A percentile compares a stretch with the other conserved stretches of the same genome.
These are phyloP conservation scores for Zymoseptoria tritici DNA, from an alignment of 2,329 filamentous ascomycete genomes.

Conservation along the genomic window DNA sequence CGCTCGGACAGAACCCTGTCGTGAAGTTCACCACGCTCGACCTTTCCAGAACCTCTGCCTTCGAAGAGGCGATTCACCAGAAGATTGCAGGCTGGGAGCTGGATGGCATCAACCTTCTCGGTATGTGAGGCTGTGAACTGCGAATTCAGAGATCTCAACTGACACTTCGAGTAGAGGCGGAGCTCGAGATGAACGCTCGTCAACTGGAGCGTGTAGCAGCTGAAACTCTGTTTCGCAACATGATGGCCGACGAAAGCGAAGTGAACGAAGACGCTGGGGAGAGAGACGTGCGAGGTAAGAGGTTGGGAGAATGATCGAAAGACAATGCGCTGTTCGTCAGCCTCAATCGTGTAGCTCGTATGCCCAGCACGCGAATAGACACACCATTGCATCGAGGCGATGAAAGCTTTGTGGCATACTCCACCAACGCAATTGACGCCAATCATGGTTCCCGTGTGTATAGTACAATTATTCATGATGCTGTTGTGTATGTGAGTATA, in stretches of 20 bases:
- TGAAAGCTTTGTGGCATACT: too few relatives aligned
- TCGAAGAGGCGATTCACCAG: not conserved
- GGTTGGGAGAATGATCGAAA: not conserved
- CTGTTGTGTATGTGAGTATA: too few relatives aligned
- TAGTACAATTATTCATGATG: too few relatives aligned
- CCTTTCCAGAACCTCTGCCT: not conserved
- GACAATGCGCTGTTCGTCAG: not conserved
- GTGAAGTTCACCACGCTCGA: conserved; percentile 1
- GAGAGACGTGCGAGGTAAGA: not conserved
- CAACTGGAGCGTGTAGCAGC: not conserved
- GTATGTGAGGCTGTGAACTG: not conserved
- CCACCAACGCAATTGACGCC: too few relatives aligned
- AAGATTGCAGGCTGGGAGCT: conserved; percentile 1
- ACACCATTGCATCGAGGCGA: too few relatives aligned
- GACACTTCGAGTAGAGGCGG: not conserved
- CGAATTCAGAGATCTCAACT: not conserved
- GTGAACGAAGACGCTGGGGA: not conserved
- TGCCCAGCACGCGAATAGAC: too few relatives aligned
- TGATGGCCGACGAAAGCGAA: not conserved
- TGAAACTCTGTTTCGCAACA: not conserved
- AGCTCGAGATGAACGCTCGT: conserved; percentile 5
- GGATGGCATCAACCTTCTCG: conserved; percentile 4
- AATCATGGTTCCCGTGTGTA: too few relatives aligned
- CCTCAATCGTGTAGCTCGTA: too few relatives aligned
- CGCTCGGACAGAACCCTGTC: not conserved